A percentile compares a stretch with the other conserved stretches of the same genome.
Conservation (phyloP, 805 yeast species). For the Candida silvicultrix region DNA sequence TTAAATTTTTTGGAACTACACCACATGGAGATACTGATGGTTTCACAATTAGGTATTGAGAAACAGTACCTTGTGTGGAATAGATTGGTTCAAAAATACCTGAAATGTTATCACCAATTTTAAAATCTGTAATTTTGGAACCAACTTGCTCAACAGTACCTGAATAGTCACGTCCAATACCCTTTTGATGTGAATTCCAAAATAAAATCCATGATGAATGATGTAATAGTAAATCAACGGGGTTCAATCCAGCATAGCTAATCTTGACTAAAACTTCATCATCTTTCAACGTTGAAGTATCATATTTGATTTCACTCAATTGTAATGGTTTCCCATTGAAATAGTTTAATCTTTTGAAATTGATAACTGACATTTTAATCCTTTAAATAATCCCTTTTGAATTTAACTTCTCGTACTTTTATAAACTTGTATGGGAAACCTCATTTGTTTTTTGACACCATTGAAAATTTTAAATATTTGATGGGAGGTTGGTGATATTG, state of each 20-base stretch:
- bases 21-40: constrained; percentile 27
- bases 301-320: background rate
- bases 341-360: background rate
- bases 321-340: background rate
- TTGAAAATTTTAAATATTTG: too few species aligned
- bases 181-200: constrained; percentile 16
- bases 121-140: constrained; percentile 27
- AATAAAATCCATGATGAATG: constrained; percentile 17
- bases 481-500: too few species aligned
- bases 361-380: background rate
- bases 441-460: too few species aligned
- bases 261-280: constrained; percentile 39
- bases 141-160: constrained; percentile 52
- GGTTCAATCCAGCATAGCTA: constrained; percentile 47
- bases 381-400: too few species aligned
- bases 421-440: too few species aligned
- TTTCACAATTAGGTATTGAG: constrained; percentile 37
- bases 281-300: background rate
- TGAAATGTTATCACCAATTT: constrained; percentile 52
- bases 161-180: constrained; percentile 46
- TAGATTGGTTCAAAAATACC: constrained; percentile 27
- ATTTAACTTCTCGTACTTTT: too few species aligned
- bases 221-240: constrained; percentile 47
- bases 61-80: constrained; percentile 33
- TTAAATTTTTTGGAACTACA: constrained; percentile 34